These are phyloP conservation scores for Fusarium sp. DNA, from an alignment of 2,329 filamentous ascomycete species.

Conservation along the genomic window DNA sequence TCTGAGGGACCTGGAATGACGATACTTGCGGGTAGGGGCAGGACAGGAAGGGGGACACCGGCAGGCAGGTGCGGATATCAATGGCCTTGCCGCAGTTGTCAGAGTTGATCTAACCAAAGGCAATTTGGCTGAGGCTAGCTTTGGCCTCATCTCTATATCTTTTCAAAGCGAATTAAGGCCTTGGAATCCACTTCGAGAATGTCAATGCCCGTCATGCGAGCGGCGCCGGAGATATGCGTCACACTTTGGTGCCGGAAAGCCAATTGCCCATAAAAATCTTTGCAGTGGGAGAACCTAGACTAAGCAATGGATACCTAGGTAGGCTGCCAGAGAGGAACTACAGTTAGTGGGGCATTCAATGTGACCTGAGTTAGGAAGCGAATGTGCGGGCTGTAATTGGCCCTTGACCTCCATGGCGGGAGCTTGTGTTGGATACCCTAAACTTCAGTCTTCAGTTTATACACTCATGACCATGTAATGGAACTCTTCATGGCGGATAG, in stretches of 20 bases:
- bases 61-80: constrained; percentile 7
- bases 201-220: constrained; percentile 32
- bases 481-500: background rate
- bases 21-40: constrained; percentile 5
- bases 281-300: constrained; percentile 2
- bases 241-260: constrained; percentile 22
- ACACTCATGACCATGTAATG: background rate
- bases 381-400: constrained; percentile 21
- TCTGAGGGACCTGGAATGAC: constrained; percentile 15
- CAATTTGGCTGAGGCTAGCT: constrained; percentile 43
- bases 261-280: constrained; percentile 30
- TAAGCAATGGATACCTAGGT: background rate
- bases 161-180: constrained; percentile 28
- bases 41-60: constrained; percentile 20
- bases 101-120: constrained; percentile 38
- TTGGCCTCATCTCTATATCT: constrained; percentile 46
- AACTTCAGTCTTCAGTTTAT: background rate
- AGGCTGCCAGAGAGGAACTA: too few relatives aligned
- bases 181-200: constrained; percentile 36
- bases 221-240: constrained; percentile 32
- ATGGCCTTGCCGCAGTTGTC: constrained; percentile 32
- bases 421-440: too few relatives aligned
- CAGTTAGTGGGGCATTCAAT: too few relatives aligned
- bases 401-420: background rate
- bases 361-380: constrained; percentile 14